Base-by-base conservation (phyloP, 1,284 basidiomycete species). In the Ceratobasidium sp. region DNA sequence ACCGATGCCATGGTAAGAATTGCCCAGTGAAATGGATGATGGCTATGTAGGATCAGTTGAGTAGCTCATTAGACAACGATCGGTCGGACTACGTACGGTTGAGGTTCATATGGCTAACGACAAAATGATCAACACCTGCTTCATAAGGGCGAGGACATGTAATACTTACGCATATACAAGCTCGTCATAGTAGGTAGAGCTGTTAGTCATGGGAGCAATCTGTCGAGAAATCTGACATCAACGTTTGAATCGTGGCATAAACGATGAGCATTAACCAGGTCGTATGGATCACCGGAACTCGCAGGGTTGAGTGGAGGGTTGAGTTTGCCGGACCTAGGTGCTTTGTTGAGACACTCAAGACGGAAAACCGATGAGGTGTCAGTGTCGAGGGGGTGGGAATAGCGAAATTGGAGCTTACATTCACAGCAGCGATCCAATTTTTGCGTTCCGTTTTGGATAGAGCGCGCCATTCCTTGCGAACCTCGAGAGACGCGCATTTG, bases 391-490 rank as follows among this genome's bases (percentile, higher is more conserved):
- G n/a, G n/a, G n/a, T n/a, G n/a, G n/a, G n/a, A n/a, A n/a, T n/a
- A n/a, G n/a, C n/a, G n/a, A n/a, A n/a, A n/a, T n/a, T n/a, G n/a
- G n/a, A n/a, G n/a, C 76, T 38, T 48, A 77, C 76, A 23, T 77
- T 77, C 20, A 77, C 76, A 20, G 76, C 76, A 54, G 57, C 54
- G 50, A 77, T 77, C 62, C 62, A 77, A 14, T 66, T 27, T 54
- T 77, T 77, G n/a, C 57, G 54, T 44, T 77, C 64, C 38, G 16
- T 23, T 46, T 50, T 38, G 12, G 76, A 62, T 3, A 77, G 18
- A 7, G 62, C 54, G 7, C 76, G 33, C 76, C 76, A 77, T 54
- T 77, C 76, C 33, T 77, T 77, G 46, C 76, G 66, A 10, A 70
- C 52, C 30, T 73, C 57, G 33, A 73, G 46, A 5, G 33, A 60